Evolutionary conservation across 129 eudicot species (phyloP), one percentile per base, ranked within the genome.

Genomic region (Pseudognaphalium luteoalbum): DNA sequence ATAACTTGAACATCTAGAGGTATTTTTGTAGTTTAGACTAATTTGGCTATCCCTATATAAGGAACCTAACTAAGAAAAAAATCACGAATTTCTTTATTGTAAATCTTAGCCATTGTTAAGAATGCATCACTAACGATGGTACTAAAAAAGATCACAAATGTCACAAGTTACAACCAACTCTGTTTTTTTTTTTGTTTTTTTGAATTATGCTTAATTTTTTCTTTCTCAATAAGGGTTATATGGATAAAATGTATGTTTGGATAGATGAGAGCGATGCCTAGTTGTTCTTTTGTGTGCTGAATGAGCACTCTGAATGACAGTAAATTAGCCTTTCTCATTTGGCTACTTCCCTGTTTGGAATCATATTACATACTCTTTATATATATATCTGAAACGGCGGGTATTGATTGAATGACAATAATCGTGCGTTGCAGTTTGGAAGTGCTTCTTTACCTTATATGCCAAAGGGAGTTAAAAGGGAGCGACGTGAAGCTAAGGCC

Each of bases 391-490:
- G 0, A 67, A 61, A 4, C 0, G n/a, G 37, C 4, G 29, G 37
- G 7, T 28, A 28, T 9, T 67, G 21, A 14, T 6, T 68, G 21
- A 0, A 37, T 37, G 37, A 7, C 42, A 37, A 44, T 44, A 34
- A 67, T 35, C 17, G 54, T 51, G 51, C 64, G 32, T 28, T 77
- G 57, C 64, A 93, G 98, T 86, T 91, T 81, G 97, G 96, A 69
- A 82, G 51, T 44, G 86, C 86, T 15, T 78, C 88, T 1, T 71
- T 91, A 44, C 86, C 89, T 7, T 72, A 85, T 87, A 89, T 81
- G 81, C 85, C 96, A 17, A 94, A 94, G 89, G 98, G 98, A 60
- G 75, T 89, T 74, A 94, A 94, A 86, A 89, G 98, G 81, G 98
- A 91, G 80, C 85, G 96, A 15, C 86, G 98, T 12, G 97, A 94